Conservation (phyloP, 1,284 basidiomycete species). For the Cerioporus squamosus region DNA sequence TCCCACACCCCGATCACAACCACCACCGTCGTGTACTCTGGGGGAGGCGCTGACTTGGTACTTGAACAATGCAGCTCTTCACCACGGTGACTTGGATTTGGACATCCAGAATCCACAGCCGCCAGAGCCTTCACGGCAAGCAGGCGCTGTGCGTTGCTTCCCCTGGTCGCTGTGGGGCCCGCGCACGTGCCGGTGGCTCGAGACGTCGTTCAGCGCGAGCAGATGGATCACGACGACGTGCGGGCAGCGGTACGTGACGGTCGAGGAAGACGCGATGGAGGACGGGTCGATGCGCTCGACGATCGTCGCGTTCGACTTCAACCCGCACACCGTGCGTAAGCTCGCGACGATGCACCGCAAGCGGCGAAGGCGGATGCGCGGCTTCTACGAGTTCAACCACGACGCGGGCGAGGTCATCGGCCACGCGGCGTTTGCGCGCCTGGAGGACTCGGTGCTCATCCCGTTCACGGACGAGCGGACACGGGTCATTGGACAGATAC, state of each 20-base stretch:
- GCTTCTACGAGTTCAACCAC: conserved; percentile 2
- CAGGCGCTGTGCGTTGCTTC: neutral
- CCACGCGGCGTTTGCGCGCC: neutral
- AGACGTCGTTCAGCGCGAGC: conserved; percentile 21
- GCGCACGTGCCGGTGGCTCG: conserved; percentile 23
- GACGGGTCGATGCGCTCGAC: conserved; percentile 17
- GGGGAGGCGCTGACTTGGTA: too few species aligned
- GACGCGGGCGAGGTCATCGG: neutral
- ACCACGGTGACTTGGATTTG: too few species aligned
- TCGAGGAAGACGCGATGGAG: conserved; percentile 22
- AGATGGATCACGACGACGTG: conserved; percentile 34
- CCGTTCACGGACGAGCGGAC: conserved; percentile 22
- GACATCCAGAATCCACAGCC: too few species aligned
- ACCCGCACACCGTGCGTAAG: conserved; percentile 24
- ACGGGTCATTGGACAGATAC: conserved; percentile 20
- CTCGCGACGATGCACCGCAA: conserved; percentile 20
- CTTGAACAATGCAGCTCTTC: too few species aligned
- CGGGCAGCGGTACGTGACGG: conserved; percentile 29
- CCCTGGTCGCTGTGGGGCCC: conserved; percentile 29
- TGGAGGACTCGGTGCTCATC: conserved; percentile 16
- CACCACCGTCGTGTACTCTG: too few species aligned
- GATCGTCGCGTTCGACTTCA: conserved; percentile 30
- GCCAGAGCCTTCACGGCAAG: too few species aligned
- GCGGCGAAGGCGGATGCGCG: conserved; percentile 11
- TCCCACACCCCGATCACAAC: neutral